Base-by-base conservation (phyloP, 2,329 filamentous ascomycete species). In the Periconia digitata region DNA sequence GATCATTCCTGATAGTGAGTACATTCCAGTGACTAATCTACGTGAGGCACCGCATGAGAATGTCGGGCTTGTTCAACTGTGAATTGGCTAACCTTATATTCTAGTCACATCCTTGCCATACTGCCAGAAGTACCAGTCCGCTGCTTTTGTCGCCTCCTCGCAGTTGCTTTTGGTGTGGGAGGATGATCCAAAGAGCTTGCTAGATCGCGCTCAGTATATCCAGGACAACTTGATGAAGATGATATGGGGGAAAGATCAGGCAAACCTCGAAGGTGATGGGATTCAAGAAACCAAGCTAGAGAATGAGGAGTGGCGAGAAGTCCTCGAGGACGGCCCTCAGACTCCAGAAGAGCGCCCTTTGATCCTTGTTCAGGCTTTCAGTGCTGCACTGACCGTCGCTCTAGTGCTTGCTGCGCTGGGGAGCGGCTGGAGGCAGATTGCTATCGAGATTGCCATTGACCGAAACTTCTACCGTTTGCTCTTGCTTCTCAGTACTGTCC, bases 91-190 rank as follows among this genome's bases (percentile, higher is more conserved):
- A n/a, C n/a, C n/a, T n/a, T n/a, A n/a, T n/a, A n/a, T n/a, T n/a
- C n/a, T n/a, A n/a, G n/a, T 86, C 47, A 71, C 74, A 2, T 76
- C 80, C 41, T 72, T 88, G 4, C 79, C 81, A 0, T 69, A 74
- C 20, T 85, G 82, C 5, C 80, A 88, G 50, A 92, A 90, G 67
- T 83, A 90, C 66, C 89, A 92, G 65, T 91, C 87, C 56, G 89
- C 88, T 12, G 89, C 89, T 7, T 92, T 92, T 65, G 79, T 92
- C 36, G 84, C 86, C 2, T 82, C 81, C 0, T 85, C 89, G 53
- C 82, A 83, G 4, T 75, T 92, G 5, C 74, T 94, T 1, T 76
- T 92, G 1, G 87, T 92, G 1, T 94, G 89, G 89, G 89, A 92
- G 56, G 89, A 92, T 56, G 87, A 92, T 47, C 82, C 88, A 0